Conservation (phyloP, 345 rosid species). For the Eucalyptus pauciflora region DNA sequence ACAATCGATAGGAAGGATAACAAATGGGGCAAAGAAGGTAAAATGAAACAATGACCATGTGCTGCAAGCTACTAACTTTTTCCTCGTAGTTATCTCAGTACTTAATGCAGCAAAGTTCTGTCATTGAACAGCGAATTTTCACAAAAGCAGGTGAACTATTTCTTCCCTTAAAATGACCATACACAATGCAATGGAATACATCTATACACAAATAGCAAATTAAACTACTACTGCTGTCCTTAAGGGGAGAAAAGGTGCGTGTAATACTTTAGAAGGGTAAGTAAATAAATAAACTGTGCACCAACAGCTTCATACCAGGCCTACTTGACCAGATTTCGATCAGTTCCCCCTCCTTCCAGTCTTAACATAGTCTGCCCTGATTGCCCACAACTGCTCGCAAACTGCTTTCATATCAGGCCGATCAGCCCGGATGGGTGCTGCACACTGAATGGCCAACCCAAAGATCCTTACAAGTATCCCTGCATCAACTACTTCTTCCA, state of each 20-base stretch:
- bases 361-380: slow-evolving; percentile 69
- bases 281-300: background rate
- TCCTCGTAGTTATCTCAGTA: background rate
- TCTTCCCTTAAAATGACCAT: background rate
- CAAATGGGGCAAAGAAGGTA: background rate
- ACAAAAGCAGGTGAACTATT: background rate
- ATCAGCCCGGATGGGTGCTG: slow-evolving; percentile 66
- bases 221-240: background rate
- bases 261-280: background rate
- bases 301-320: background rate
- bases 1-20: background rate
- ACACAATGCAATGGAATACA: background rate
- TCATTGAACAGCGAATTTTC: background rate
- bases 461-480: slow-evolving; percentile 50
- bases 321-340: background rate
- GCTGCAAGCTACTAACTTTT: background rate
- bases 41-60: background rate
- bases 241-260: background rate
- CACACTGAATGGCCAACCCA: slow-evolving; percentile 75
- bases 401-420: slow-evolving; percentile 81
- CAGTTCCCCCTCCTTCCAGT: slow-evolving; percentile 10
- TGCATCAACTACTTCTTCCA: slow-evolving; percentile 41
- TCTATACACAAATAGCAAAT: background rate
- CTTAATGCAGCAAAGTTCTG: background rate
- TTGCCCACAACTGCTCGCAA: slow-evolving; percentile 79